Evolutionary conservation across 345 rosid species (phyloP).

Genomic region (Rhodamnia argentea): DNA sequence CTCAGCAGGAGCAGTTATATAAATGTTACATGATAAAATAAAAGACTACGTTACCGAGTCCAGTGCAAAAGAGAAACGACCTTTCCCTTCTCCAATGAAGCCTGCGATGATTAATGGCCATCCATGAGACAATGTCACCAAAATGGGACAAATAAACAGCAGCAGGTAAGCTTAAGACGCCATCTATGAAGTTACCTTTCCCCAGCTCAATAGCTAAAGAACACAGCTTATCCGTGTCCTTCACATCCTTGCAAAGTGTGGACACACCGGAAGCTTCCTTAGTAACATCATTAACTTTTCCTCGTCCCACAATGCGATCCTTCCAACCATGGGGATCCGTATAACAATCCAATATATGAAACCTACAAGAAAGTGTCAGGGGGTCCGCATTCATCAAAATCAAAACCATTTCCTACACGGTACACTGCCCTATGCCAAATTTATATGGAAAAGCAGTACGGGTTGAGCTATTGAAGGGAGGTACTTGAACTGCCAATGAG

Average conservation of each 20-base stretch:
- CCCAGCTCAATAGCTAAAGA: constrained; percentile 57
- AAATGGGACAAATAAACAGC: neutral
- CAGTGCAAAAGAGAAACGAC: constrained; percentile 59
- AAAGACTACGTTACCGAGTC: constrained; percentile 44
- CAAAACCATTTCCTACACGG: neutral
- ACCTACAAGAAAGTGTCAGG: constrained; percentile 21
- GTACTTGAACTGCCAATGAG: neutral
- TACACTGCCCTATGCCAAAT: neutral
- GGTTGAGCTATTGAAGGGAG: neutral
- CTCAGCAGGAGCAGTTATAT: neutral
- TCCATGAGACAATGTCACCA: neutral
- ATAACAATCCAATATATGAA: constrained; percentile 81
- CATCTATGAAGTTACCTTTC: constrained; percentile 26
- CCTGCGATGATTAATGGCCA: constrained; percentile 32
- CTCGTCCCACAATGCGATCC: constrained; percentile 12
- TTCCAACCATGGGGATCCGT: constrained; percentile 87
- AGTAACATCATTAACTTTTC: constrained; percentile 7
- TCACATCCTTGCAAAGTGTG: constrained; percentile 39
- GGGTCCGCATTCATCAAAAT: neutral
- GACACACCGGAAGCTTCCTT: constrained; percentile 17
- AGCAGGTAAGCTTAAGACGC: neutral
- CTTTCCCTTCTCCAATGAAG: constrained; percentile 50
- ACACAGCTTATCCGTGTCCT: constrained; percentile 44
- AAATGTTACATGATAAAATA: neutral
- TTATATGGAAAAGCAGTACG: neutral